Evolutionary conservation across 208 protist species (phyloP), one percentile per base, ranked within the genome.

Genomic region (Kentomonas sorsogonicus): DNA sequence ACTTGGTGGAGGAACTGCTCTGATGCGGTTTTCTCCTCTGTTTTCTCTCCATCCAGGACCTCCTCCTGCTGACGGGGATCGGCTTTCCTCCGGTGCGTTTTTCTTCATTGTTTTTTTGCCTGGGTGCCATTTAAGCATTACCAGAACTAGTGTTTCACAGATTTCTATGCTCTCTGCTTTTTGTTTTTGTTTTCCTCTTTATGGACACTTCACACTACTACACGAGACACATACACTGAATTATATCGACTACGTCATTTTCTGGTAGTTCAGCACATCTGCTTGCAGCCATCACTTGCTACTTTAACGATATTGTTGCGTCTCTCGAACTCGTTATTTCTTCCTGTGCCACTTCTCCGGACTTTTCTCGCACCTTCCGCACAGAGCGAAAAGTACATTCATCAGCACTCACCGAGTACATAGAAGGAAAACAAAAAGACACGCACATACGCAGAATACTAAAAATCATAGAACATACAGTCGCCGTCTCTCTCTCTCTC

Each of bases 11-110:
- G 31, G 5, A 33, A 23, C 9, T 16, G 7, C 23, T 68, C 39
- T 56, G 54, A 62, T 33, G 20, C 18, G 2, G 57, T 60, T 48
- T 69, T 65, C 18, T 60, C 41, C 31, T 26, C 5, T 13, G 5
- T 66, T 7, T 56, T 45, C 44, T 47, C 25, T 57, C 58, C 20
- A 15, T 34, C 1, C 56, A 26, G 13, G 4, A 27, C 13, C 22
- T 58, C 15, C 27, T 58, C 6, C 39, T 33, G 9, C 15, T 7
- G 25, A 27, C 27, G 31, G 13, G n/a, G 10, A 50, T 23, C 15
- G n/a, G n/a, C n/a, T n/a, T n/a, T n/a, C n/a, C n/a, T n/a, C n/a
- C n/a, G n/a, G n/a, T n/a, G n/a, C n/a, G n/a, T n/a, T n/a, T n/a
- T n/a, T n/a, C n/a, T n/a, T n/a, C n/a, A n/a, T n/a, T n/a, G n/a